Evolutionary conservation across 2,329 filamentous ascomycete species (phyloP).

Genomic region (Ophiosphaerella korrae): DNA sequence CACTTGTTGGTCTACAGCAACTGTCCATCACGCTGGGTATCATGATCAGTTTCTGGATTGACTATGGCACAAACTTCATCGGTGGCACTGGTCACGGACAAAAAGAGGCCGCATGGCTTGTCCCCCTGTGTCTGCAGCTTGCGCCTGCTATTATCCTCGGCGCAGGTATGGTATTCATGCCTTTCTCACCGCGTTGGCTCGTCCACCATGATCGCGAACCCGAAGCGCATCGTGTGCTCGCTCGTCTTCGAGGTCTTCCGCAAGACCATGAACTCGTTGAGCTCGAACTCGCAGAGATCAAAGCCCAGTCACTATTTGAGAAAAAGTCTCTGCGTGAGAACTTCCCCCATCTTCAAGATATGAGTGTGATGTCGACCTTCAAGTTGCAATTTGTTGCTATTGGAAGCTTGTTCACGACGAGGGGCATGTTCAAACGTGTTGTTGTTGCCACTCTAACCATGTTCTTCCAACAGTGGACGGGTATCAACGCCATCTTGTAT

Average conservation of each 20-base stretch:
- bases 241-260: conserved; percentile 65
- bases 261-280: conserved; percentile 71
- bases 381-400: conserved; percentile 68
- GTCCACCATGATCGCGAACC: conserved; percentile 70
- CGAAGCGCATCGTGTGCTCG: conserved; percentile 68
- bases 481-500: conserved; percentile 53
- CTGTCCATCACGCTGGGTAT: conserved; percentile 67
- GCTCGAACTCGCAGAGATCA: conserved; percentile 79
- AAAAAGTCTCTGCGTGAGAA: conserved; percentile 70
- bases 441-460: conserved; percentile 62
- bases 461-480: conserved; percentile 58
- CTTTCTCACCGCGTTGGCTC: conserved; percentile 77
- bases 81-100: conserved; percentile 64
- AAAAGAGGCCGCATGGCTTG: conserved; percentile 72
- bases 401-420: conserved; percentile 66
- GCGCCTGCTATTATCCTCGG: conserved; percentile 69
- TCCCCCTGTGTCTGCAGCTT: conserved; percentile 73
- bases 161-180: conserved; percentile 77
- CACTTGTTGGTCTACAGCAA: conserved; percentile 66
- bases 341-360: conserved; percentile 67
- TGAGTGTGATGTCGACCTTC: conserved; percentile 62
- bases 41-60: conserved; percentile 61
- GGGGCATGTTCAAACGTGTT: conserved; percentile 69
- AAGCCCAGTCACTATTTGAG: conserved; percentile 76
- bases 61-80: conserved; percentile 50